Evolutionary conservation across 352 stramenopile species (phyloP).

Genomic region (Phytopythium aichiense): DNA sequence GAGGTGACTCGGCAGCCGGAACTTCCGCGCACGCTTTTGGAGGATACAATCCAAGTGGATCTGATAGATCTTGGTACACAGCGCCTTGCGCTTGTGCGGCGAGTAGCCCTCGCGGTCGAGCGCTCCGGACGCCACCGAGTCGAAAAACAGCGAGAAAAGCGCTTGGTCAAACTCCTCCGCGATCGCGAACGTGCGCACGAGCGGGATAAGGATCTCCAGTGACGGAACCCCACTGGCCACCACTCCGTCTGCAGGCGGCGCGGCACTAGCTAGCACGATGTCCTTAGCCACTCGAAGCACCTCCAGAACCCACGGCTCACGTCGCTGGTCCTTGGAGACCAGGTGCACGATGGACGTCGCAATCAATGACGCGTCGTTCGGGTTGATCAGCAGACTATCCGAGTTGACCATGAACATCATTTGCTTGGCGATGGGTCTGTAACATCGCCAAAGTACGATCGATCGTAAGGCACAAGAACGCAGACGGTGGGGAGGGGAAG

Average conservation of each 20-base stretch:
- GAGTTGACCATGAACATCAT: conserved; percentile 30
- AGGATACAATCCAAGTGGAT: conserved; percentile 59
- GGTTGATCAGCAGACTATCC: conserved; percentile 24
- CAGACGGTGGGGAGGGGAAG: neutral
- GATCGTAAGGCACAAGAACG: conserved; percentile 1
- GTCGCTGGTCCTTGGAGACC: conserved; percentile 40
- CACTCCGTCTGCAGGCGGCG: neutral
- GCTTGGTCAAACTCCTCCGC: conserved; percentile 52
- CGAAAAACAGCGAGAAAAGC: conserved; percentile 40
- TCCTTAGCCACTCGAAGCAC: conserved; percentile 35
- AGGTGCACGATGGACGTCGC: conserved; percentile 43
- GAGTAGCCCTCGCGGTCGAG: conserved; percentile 33
- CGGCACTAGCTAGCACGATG: conserved; percentile 17
- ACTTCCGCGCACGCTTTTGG: conserved; percentile 21
- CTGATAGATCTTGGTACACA: conserved; percentile 58
- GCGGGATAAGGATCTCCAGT: conserved; percentile 33
- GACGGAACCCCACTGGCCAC: conserved; percentile 13
- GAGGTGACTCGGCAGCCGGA: conserved; percentile 24
- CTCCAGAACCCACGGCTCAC: conserved; percentile 44
- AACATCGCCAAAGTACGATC: neutral
- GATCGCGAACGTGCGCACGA: conserved; percentile 46
- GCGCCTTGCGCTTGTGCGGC: conserved; percentile 26
- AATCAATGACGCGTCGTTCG: conserved; percentile 45
- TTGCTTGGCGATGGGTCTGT: conserved; percentile 45
- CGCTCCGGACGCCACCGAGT: conserved; percentile 30